A percentile compares a stretch with the other conserved stretches of the same genome.
These are phyloP conservation scores for Aspergillus hancockii DNA, from an alignment of 495 filamentous ascomycete genomes.

Conservation along the genomic window DNA sequence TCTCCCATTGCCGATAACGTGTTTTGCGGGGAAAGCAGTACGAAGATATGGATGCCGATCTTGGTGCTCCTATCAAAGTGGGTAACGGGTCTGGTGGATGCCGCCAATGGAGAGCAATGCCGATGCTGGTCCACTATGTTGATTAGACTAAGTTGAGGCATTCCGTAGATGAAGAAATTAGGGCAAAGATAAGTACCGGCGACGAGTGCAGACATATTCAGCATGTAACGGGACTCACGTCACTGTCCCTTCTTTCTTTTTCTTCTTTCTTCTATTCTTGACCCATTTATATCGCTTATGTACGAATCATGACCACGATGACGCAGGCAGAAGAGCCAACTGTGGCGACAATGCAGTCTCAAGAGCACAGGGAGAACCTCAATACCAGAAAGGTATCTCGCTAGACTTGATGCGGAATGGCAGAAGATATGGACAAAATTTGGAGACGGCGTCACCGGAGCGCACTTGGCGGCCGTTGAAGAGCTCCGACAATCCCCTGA, in stretches of 20 bases:
- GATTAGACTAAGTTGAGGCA: background rate
- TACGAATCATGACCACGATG: background rate
- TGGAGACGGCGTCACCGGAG: constrained; percentile 19
- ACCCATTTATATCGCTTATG: background rate
- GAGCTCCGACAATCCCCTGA: constrained; percentile 36
- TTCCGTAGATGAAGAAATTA: no score
- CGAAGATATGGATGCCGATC: background rate
- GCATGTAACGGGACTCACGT: background rate
- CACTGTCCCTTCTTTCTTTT: background rate
- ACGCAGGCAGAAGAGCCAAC: background rate
- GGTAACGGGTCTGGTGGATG: background rate
- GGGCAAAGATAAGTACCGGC: no score
- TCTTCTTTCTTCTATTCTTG: background rate
- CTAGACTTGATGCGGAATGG: constrained; percentile 21
- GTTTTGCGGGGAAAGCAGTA: constrained; percentile 9
- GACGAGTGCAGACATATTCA: no score
- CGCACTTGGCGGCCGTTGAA: constrained; percentile 31
- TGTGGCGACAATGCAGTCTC: no score
- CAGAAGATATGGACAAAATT: constrained; percentile 19
- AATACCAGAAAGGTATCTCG: constrained; percentile 21
- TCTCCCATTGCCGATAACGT: background rate
- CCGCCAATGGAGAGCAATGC: constrained; percentile 10
- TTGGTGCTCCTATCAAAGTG: background rate
- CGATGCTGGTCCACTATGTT: background rate
- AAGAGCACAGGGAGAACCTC: background rate